Conservation (phyloP, 768 basidiomycete species). For the Tylopilus vinaceipallidus region DNA sequence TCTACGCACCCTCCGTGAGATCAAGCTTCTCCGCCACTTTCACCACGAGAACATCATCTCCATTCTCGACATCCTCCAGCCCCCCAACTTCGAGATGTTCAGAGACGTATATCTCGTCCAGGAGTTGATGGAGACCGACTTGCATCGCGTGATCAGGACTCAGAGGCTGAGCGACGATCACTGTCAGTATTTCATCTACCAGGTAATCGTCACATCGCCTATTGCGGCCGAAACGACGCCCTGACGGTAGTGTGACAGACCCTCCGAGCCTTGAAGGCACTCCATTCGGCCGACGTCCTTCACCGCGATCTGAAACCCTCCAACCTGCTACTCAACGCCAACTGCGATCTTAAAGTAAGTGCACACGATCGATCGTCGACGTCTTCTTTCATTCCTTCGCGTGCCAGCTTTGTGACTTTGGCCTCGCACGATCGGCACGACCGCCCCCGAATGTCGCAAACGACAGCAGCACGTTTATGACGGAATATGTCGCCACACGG, state of each 20-base stretch:
- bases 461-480: conserved; percentile 80
- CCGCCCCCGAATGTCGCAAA: conserved; percentile 72
- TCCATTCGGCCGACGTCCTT: conserved; percentile 93
- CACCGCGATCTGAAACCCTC: conserved; percentile 96
- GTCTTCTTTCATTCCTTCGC: conserved; percentile 1
- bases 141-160: conserved; percentile 94
- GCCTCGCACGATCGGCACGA: conserved; percentile 76
- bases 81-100: conserved; percentile 72
- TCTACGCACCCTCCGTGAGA: conserved; percentile 78
- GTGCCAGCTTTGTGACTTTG: conserved; percentile 77
- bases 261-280: conserved; percentile 88
- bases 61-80: conserved; percentile 90
- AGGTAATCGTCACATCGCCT: conserved; percentile 44
- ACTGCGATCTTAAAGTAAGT: conserved; percentile 89
- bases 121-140: conserved; percentile 89
- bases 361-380: not conserved
- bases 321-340: conserved; percentile 92
- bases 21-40: conserved; percentile 90
- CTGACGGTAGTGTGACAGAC: conserved; percentile 41
- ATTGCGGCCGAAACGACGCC: not conserved
- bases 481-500: conserved; percentile 95
- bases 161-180: conserved; percentile 95
- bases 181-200: conserved; percentile 97
- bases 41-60: conserved; percentile 89
- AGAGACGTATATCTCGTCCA: conserved; percentile 78